Percentiles rank a stretch among this genome's conserved stretches.
Evolutionary conservation across 441 rosid species (phyloP).

Genomic region (Daphne laureola): DNA sequence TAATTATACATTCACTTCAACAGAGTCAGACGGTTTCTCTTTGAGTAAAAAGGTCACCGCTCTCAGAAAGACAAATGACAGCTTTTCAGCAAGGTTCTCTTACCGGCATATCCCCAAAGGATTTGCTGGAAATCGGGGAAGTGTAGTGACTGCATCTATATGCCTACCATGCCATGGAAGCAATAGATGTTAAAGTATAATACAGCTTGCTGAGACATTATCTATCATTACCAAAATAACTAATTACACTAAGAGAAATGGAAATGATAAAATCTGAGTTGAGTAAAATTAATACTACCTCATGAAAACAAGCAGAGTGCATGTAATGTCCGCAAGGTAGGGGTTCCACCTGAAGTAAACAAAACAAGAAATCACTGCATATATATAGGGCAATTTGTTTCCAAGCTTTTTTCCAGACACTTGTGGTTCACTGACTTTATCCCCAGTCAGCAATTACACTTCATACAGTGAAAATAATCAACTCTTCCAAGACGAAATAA

Average conservation of each 20-base stretch:
- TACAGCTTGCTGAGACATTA: not conserved
- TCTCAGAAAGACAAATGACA: no score
- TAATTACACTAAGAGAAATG: no score
- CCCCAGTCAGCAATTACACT: constrained; percentile 65
- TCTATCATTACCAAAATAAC: no score
- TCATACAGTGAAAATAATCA: constrained; percentile 74
- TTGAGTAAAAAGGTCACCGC: no score
- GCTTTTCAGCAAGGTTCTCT: constrained; percentile 12
- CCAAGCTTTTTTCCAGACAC: constrained; percentile 63
- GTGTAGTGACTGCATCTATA: constrained; percentile 72
- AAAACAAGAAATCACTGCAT: constrained; percentile 62
- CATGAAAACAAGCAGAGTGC: constrained; percentile 78
- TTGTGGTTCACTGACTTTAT: constrained; percentile 55
- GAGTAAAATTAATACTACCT: constrained; percentile 30
- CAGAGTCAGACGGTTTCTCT: no score
- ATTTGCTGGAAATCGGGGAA: constrained; percentile 72
- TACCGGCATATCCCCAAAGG: constrained; percentile 81
- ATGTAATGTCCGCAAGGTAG: constrained; percentile 70
- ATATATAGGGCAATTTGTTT: constrained; percentile 69
- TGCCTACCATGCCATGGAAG: constrained; percentile 32
- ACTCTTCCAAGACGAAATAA: constrained; percentile 61
- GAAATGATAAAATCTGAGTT: no score
- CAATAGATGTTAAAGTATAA: constrained; percentile 6
- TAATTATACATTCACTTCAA: no score
- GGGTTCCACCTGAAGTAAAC: constrained; percentile 60